phyloP scores from a whole-genome alignment of 345 rosid genomes.

The Bruguiera parviflora region DNA sequence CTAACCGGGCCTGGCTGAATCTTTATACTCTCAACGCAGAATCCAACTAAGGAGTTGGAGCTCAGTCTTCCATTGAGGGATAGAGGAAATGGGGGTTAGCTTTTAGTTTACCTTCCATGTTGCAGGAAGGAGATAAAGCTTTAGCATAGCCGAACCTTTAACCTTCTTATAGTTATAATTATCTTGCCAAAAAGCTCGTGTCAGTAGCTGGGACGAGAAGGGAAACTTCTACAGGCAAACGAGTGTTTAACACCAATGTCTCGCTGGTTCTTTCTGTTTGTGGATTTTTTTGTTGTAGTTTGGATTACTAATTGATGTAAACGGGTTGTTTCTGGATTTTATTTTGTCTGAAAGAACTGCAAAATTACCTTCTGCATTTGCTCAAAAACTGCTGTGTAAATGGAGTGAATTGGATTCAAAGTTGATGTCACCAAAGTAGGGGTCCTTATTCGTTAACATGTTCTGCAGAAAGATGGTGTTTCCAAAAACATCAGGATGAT shows the following conservation, averaged over 20 bases:
- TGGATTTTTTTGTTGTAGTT: constrained; percentile 17
- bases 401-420: neutral
- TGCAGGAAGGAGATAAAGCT: constrained; percentile 35
- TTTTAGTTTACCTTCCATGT: constrained; percentile 47
- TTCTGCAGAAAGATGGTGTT: constrained; percentile 19
- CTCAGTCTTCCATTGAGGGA: constrained; percentile 57
- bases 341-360: constrained; percentile 15
- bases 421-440: too few relatives aligned
- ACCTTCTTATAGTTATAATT: constrained; percentile 25
- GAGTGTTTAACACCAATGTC: constrained; percentile 22
- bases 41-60: constrained; percentile 56
- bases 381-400: neutral
- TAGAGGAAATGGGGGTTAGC: constrained; percentile 53
- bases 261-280: constrained; percentile 25
- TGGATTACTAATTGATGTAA: constrained; percentile 21
- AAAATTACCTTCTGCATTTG: constrained; percentile 14
- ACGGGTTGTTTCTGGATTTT: constrained; percentile 14
- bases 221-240: constrained; percentile 28
- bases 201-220: constrained; percentile 22
- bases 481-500: constrained; percentile 12
- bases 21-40: constrained; percentile 42
- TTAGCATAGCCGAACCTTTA: constrained; percentile 22
- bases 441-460: too few relatives aligned
- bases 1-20: constrained; percentile 35
- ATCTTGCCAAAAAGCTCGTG: constrained; percentile 19